A percentile compares a stretch with the other conserved stretches of the same genome.
phyloP scores from a whole-genome alignment of 306 rosid genomes.

The Purshia tridentata region DNA sequence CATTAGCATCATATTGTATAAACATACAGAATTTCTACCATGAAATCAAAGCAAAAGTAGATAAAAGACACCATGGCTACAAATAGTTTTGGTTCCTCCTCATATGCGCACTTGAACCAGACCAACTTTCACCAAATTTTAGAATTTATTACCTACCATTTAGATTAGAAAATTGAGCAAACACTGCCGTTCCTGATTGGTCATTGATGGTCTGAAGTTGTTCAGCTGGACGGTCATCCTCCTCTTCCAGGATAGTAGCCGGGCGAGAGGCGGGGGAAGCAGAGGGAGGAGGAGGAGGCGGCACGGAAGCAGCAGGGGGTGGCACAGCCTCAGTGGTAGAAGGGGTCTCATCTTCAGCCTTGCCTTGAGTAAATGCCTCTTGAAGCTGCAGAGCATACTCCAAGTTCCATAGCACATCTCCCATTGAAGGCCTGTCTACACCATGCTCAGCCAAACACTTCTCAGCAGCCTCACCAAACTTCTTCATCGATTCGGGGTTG shows the following conservation, averaged over 20 bases:
- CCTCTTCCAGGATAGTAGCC: constrained; percentile 17
- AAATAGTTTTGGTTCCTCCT: too few species aligned
- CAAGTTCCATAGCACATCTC: constrained; percentile 53
- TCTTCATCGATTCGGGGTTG: constrained; percentile 51
- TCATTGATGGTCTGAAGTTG: constrained; percentile 39
- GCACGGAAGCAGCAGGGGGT: constrained; percentile 7
- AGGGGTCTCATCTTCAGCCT: constrained; percentile 23
- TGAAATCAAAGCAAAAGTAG: too few species aligned
- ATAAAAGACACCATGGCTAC: too few species aligned
- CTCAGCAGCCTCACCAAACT: constrained; percentile 55
- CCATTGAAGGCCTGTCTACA: constrained; percentile 57
- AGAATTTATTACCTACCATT: constrained; percentile 64
- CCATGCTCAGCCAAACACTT: constrained; percentile 52
- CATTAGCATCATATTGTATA: too few species aligned
- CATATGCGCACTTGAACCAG: too few species aligned
- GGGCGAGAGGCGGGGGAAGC: not conserved
- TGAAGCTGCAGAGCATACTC: constrained; percentile 56
- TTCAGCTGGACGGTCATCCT: constrained; percentile 26
- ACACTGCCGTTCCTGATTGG: constrained; percentile 70
- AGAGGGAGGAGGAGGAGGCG: constrained; percentile 8
- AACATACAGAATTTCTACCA: too few species aligned
- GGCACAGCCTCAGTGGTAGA: not conserved
- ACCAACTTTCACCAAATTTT: not conserved
- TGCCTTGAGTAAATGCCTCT: constrained; percentile 42
- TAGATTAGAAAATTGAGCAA: constrained; percentile 64